Evolutionary conservation across 257 asterid species (phyloP).

Genomic region (Sherardia arvensis): DNA sequence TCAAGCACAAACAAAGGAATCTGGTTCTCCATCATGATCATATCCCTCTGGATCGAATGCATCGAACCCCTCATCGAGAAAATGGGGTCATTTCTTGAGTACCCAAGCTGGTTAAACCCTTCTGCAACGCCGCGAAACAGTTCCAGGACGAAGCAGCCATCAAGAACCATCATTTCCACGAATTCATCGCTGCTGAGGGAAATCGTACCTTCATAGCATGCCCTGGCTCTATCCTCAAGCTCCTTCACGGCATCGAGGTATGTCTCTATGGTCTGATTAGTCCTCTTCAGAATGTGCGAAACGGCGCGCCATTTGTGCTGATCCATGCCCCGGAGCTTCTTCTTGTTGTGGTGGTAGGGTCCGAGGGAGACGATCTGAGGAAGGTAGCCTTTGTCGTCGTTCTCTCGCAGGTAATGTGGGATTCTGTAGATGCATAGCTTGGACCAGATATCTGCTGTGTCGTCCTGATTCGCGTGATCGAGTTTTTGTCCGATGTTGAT

Average conservation of each 20-base stretch:
- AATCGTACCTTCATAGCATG: constrained; percentile 61
- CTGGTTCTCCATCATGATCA: constrained; percentile 94
- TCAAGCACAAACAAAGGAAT: constrained; percentile 65
- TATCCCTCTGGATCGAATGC: constrained; percentile 80
- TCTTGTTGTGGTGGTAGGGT: constrained; percentile 66
- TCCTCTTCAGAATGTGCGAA: constrained; percentile 45
- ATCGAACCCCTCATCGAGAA: constrained; percentile 78
- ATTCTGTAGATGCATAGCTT: constrained; percentile 57
- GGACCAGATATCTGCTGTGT: constrained; percentile 51
- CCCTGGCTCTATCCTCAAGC: constrained; percentile 51
- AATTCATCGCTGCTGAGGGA: constrained; percentile 55
- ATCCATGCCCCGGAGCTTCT: constrained; percentile 56
- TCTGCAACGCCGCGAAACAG: constrained; percentile 60
- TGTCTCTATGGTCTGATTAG: constrained; percentile 33
- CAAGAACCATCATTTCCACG: constrained; percentile 77
- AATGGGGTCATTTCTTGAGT: constrained; percentile 64
- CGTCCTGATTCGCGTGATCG: constrained; percentile 51
- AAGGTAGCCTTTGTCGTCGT: constrained; percentile 63
- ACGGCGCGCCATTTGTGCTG: constrained; percentile 80
- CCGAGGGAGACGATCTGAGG: constrained; percentile 75
- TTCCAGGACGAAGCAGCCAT: constrained; percentile 63
- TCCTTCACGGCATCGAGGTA: constrained; percentile 46
- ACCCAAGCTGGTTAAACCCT: constrained; percentile 54
- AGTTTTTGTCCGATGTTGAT: constrained; percentile 54
- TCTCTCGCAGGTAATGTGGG: constrained; percentile 53